Evolutionary conservation across 2,329 filamentous ascomycete genomes (phyloP).

Genomic region (Orbilia ellipsospora): DNA sequence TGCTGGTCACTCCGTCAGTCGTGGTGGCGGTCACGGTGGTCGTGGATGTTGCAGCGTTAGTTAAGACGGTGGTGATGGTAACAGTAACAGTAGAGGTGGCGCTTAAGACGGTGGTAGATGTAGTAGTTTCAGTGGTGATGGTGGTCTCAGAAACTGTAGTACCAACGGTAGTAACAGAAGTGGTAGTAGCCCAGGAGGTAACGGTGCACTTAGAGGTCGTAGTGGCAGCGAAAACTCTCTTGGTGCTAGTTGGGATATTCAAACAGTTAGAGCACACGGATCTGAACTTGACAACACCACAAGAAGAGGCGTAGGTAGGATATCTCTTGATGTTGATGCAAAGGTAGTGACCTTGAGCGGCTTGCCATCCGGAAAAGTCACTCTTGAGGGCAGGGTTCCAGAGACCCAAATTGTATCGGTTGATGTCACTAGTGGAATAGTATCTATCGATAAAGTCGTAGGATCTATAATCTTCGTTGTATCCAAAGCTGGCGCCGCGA

Average conservation of each 20-base stretch:
- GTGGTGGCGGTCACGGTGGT: constrained; percentile 3
- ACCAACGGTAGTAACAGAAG: background rate
- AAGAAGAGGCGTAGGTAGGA: constrained; percentile 23
- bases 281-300: constrained; percentile 17
- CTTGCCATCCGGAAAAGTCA: constrained; percentile 8
- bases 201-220: constrained; percentile 16
- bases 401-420: constrained; percentile 16
- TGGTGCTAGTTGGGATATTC: constrained; percentile 18
- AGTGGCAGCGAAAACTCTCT: constrained; percentile 24
- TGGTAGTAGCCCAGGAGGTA: constrained; percentile 12
- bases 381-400: constrained; percentile 37
- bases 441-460: constrained; percentile 26
- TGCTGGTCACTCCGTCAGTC: background rate
- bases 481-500: constrained; percentile 10
- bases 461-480: background rate
- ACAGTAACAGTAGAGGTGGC: background rate
- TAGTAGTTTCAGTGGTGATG: constrained; percentile 1
- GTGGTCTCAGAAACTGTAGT: constrained; percentile 9
- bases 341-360: constrained; percentile 16
- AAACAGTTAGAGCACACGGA: constrained; percentile 26
- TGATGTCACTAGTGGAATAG: constrained; percentile 14
- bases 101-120: background rate
- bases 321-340: constrained; percentile 21
- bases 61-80: constrained; percentile 8
- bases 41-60: constrained; percentile 9